Conservation (phyloP, 495 filamentous ascomycete genomes). For the Talaromyces adpressus region DNA sequence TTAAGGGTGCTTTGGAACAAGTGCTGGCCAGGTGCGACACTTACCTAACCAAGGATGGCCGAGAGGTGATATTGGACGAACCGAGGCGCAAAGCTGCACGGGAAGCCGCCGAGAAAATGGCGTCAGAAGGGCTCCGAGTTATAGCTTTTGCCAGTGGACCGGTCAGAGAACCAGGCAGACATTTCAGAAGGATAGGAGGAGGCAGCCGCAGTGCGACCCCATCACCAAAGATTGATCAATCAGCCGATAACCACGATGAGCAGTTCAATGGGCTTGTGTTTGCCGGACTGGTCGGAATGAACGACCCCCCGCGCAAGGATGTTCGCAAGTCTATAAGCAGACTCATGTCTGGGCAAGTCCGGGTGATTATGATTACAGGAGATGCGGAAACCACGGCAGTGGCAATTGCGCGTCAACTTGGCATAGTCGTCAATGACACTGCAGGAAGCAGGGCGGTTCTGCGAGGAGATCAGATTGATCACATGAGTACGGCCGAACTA, state of each 20-base stretch:
- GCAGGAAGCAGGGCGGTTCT: conserved; percentile 59
- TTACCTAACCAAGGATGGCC: conserved; percentile 80
- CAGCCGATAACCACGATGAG: conserved; percentile 53
- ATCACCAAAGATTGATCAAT: conserved; percentile 29
- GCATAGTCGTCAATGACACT: conserved; percentile 64
- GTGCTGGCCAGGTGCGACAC: conserved; percentile 82
- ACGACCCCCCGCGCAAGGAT: conserved; percentile 83
- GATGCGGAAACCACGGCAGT: conserved; percentile 91
- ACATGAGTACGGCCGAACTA: conserved; percentile 78
- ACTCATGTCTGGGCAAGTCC: conserved; percentile 87
- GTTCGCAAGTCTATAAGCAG: conserved; percentile 85
- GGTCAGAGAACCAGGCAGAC: conserved; percentile 6
- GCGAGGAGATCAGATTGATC: conserved; percentile 82
- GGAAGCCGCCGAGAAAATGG: conserved; percentile 83
- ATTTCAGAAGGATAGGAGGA: not conserved
- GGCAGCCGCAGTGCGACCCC: conserved; percentile 46
- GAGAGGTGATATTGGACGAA: conserved; percentile 81
- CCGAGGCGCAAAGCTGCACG: conserved; percentile 64
- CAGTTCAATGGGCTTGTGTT: conserved; percentile 78
- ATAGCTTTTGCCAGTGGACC: conserved; percentile 83
- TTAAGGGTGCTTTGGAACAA: conserved; percentile 91
- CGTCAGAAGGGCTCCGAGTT: conserved; percentile 82
- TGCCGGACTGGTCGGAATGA: conserved; percentile 92
- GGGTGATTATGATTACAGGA: conserved; percentile 98
- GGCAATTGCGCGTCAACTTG: conserved; percentile 86